phyloP scores from a whole-genome alignment of 345 rosid species.

The Aurinia saxatilis region DNA sequence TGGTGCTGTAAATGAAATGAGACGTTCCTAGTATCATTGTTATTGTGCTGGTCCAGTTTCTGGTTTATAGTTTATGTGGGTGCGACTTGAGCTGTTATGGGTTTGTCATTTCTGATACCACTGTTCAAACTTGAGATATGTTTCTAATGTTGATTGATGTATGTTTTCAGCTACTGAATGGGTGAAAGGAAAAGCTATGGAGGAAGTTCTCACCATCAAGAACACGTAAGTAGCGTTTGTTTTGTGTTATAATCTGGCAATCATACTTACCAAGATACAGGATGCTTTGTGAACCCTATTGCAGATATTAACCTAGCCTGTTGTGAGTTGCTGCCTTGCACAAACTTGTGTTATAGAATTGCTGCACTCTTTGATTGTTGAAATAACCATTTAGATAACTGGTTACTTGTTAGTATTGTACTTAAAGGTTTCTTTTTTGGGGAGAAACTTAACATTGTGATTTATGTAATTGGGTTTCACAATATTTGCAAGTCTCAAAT shows the following conservation, averaged over 20 bases:
- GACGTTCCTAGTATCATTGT: too few species aligned
- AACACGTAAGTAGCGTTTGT: constrained; percentile 61
- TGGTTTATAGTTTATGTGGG: too few species aligned
- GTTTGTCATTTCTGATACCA: neutral
- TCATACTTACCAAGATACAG: neutral
- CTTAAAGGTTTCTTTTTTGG: too few species aligned
- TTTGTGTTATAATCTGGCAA: neutral
- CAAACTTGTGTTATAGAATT: neutral
- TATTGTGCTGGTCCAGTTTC: too few species aligned
- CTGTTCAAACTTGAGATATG: neutral
- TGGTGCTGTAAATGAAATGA: too few species aligned
- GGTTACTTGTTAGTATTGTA: neutral
- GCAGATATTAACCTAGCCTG: neutral
- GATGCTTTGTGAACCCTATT: neutral
- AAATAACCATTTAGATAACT: neutral
- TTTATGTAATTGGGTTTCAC: too few species aligned
- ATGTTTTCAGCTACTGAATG: constrained; percentile 73
- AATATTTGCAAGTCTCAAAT: neutral
- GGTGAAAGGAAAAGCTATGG: constrained; percentile 96
- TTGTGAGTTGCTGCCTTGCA: neutral
- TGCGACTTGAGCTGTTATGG: neutral
- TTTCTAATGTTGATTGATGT: neutral
- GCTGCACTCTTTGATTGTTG: neutral
- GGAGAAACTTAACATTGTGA: too few species aligned
- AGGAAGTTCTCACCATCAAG: constrained; percentile 80